Conservation (phyloP, 441 rosid species). For the Gossypium lobatum region DNA sequence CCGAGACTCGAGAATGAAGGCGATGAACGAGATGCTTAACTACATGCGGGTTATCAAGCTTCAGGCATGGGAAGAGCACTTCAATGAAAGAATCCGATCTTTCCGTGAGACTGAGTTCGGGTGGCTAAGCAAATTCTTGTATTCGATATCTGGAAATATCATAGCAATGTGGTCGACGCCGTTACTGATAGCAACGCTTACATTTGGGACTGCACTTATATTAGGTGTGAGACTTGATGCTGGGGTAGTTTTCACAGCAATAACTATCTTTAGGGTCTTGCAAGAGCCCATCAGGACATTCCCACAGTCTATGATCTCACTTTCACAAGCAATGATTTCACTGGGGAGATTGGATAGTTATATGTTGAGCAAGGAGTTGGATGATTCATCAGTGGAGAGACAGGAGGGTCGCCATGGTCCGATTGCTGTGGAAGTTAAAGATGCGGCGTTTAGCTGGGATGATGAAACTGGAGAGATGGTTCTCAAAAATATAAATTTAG, state of each 20-base stretch:
- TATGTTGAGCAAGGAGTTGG: slow-evolving; percentile 75
- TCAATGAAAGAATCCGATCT: slow-evolving; percentile 60
- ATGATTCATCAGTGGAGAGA: slow-evolving; percentile 50
- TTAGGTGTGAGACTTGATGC: slow-evolving; percentile 74
- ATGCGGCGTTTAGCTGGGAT: slow-evolving; percentile 77
- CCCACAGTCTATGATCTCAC: slow-evolving; percentile 88
- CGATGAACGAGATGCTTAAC: slow-evolving; percentile 90
- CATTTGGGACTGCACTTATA: slow-evolving; percentile 62
- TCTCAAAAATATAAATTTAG: slow-evolving; percentile 50
- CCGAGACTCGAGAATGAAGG: slow-evolving; percentile 86
- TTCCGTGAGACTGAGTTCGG: slow-evolving; percentile 62
- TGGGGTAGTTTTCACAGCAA: slow-evolving; percentile 78
- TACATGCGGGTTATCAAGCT: slow-evolving; percentile 89
- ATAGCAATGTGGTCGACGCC: slow-evolving; percentile 83
- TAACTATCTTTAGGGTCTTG: slow-evolving; percentile 74
- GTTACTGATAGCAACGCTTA: slow-evolving; percentile 56
- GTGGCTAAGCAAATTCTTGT: slow-evolving; percentile 83
- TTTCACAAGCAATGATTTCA: slow-evolving; percentile 91
- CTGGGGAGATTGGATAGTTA: slow-evolving; percentile 62
- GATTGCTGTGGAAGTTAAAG: slow-evolving; percentile 55
- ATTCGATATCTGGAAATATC: slow-evolving; percentile 59
- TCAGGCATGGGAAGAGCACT: slow-evolving; percentile 94
- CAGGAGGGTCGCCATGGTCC: slow-evolving; percentile 44
- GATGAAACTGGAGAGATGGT: slow-evolving; percentile 56
- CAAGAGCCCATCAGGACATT: slow-evolving; percentile 86